Evolutionary conservation across 176 grass and related monocot genomes (phyloP), one percentile per base, ranked within the genome.

Genomic region (Saccharum officinarum): DNA sequence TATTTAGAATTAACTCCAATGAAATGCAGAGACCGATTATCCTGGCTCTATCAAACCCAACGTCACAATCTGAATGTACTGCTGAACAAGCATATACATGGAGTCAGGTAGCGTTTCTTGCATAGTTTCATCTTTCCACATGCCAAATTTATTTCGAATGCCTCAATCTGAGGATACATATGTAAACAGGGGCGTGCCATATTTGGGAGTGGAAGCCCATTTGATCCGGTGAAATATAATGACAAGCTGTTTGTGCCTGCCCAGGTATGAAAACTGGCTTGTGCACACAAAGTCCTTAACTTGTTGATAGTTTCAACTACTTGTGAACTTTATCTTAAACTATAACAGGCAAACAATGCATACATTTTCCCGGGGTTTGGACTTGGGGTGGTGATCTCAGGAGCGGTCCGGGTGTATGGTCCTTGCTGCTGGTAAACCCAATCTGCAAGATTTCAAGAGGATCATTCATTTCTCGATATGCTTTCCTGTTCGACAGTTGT

Each of bases 311-410:
- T 22, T 54, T 40, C 11, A 91, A 76, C 50, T 88, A 26, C 67
- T 28, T 54, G 31, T 61, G 71, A 22, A 54, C 67, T 59, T 28
- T 89, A 80, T 17, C 63, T 91, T 18, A 37, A 71, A 37, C 76
- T 77, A 26, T 81, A 25, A 23, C 71, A 95, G 96, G 91, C 96
- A 82, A 98, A 98, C 87, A 98, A 98, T 82, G 96, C 96, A 26
- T 95, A 95, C 77, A 98, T 98, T 71, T 98, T 98, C 66, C 96
- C 96, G 12, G 96, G 96, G 67, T 91, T 98, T 79, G 93, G 96
- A 0, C 86, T 95, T 61, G 96, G 96, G 37, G 87, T 95, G 67
- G 96, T 98, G 68, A 94, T 92, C 57, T 92, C 96, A 44, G 91
- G 96, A 49, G 86, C 89, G 6, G 94, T 98, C 69, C 70, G 89